These are phyloP conservation scores for Pseudocercospora fijiensis DNA, from an alignment of 2,329 filamentous ascomycete species.

Conservation along the genomic window DNA sequence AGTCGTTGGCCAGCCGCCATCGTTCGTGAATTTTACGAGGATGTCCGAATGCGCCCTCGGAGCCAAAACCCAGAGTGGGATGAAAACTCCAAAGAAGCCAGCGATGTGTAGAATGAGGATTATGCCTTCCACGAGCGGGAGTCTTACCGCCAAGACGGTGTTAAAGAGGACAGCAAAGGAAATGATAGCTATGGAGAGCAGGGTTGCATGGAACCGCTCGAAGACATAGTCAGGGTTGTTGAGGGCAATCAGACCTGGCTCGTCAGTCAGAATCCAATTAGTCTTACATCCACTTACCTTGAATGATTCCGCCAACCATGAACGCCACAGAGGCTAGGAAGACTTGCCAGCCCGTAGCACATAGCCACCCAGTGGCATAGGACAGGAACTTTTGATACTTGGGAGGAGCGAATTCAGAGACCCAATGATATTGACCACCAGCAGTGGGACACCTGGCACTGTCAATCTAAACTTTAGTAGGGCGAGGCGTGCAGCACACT, in stretches of 20 bases:
- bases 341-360: slow-evolving; percentile 43
- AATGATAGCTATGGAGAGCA: slow-evolving; percentile 38
- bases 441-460: slow-evolving; percentile 23
- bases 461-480: background rate
- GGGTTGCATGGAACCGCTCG: slow-evolving; percentile 45
- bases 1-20: slow-evolving; percentile 28
- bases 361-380: slow-evolving; percentile 34
- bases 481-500: background rate
- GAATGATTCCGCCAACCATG: slow-evolving; percentile 39
- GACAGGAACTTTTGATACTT: slow-evolving; percentile 28
- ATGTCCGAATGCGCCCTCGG: slow-evolving; percentile 21
- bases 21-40: slow-evolving; percentile 28
- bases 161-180: slow-evolving; percentile 33
- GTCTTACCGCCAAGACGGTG: slow-evolving; percentile 28
- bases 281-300: background rate
- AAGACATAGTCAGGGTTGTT: slow-evolving; percentile 19
- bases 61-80: slow-evolving; percentile 32
- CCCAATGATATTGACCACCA: slow-evolving; percentile 24
- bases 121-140: slow-evolving; percentile 34
- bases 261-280: background rate
- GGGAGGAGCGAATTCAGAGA: slow-evolving; percentile 33
- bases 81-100: slow-evolving; percentile 37
- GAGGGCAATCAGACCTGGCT: slow-evolving; percentile 15
- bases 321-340: slow-evolving; percentile 45
- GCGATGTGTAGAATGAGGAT: slow-evolving; percentile 37